Base-by-base conservation (phyloP, 225 moss, liverwort and hornwort species). In the Bryoerythrophyllum caledonicum region DNA sequence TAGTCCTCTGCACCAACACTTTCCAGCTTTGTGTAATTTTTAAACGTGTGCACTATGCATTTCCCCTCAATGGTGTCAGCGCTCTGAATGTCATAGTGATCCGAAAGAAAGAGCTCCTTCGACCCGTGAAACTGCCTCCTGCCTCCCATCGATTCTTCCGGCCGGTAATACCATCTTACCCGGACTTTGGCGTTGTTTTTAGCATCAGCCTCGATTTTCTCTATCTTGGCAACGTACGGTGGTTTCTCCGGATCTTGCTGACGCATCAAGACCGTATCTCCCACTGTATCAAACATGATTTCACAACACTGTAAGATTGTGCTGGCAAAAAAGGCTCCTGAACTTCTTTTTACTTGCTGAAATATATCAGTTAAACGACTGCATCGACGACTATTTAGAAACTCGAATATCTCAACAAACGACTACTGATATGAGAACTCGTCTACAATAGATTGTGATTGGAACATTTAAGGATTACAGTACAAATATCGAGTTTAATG, bases 131-230 rank as follows among this genome's bases (percentile, higher is more conserved):
- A 93, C 67, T 91, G 88, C 70, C 90, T 81, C 67, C 91, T 85
- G 38, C 92, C 92, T 67, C 91, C 90, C 75, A 87, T 85, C 23
- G 92, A 90, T 72, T 92, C 92, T 74, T 92, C 92, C 4, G 90
- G 90, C 49, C 92, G 85, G 74, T 93, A 93, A 81, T 93, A 93
- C 92, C 90, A 93, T 73, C 89, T 78, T 44, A 89, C 87, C 56
- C 82, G 78, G 34, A 93, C 80, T 64, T 82, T 84, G 38, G 81
- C 83, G n/a, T 83, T 83, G 63, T 91, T 86, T 46, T 79, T 76
- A 80, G 78, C 85, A 73, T 93, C 91, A 16, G 85, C 85, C 77
- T 93, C 89, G 37, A 93, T 93, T 73, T 84, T 81, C 77, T 91
- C 91, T 69, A 93, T 85, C 82, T 90, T 91, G 4, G 91, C 91